Conservation (phyloP, 2,329 filamentous ascomycete genomes). For the Monilinia fructigena region DNA sequence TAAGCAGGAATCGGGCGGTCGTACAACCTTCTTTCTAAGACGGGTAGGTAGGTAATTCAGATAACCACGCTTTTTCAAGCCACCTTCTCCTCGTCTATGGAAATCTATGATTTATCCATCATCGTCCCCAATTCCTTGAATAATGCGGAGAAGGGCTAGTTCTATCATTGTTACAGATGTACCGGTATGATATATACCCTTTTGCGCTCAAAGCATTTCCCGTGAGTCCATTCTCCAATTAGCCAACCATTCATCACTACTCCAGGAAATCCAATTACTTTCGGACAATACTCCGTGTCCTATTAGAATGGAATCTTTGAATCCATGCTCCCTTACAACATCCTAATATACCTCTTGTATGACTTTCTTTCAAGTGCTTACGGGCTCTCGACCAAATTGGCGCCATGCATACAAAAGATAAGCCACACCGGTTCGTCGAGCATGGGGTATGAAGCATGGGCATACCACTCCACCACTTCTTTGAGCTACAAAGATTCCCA, state of each 20-base stretch:
- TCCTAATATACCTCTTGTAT: not conserved
- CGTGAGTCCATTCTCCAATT: constrained; percentile 5
- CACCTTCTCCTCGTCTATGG: not conserved
- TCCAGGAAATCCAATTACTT: constrained; percentile 1
- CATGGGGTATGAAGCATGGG: not conserved
- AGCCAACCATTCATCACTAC: constrained; percentile 1
- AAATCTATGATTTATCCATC: not conserved
- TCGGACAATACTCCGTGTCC: not conserved
- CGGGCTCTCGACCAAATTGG: constrained; percentile 4
- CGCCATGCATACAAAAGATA: constrained; percentile 10
- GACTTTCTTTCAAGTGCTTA: constrained; percentile 9
- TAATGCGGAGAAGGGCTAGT: constrained; percentile 18
- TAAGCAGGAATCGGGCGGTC: constrained; percentile 7
- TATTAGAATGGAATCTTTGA: not conserved
- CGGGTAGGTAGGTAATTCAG: not conserved
- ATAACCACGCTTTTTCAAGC: constrained; percentile 3
- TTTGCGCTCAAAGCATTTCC: not conserved
- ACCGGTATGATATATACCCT: not conserved
- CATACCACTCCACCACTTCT: not conserved
- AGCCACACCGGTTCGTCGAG: constrained; percentile 15
- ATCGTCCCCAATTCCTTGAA: not conserved
- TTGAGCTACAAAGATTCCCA: constrained; percentile 4
- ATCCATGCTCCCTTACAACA: not conserved
- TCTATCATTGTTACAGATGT: not conserved
- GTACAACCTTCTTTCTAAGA: constrained; percentile 21